These are phyloP conservation scores for Solanum megistacrolobum DNA, from an alignment of 257 asterid species.

Conservation along the genomic window DNA sequence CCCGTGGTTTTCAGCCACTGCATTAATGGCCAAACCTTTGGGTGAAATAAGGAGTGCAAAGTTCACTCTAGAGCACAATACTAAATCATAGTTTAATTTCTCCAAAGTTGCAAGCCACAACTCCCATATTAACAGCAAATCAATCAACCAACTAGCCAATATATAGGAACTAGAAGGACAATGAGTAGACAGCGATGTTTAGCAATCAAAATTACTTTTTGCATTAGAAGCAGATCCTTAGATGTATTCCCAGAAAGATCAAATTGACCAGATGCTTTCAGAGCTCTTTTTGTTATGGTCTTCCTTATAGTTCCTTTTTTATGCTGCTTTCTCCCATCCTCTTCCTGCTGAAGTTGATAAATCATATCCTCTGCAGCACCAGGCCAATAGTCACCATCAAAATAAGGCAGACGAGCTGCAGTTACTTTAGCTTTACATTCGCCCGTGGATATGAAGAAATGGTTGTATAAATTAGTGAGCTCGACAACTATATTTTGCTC, in stretches of 20 bases:
- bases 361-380: constrained; percentile 99
- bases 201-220: constrained; percentile 41
- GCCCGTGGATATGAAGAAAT: constrained; percentile 69
- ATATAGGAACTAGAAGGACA: background rate
- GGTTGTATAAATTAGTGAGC: constrained; percentile 82
- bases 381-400: constrained; percentile 99
- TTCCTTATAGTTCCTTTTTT: constrained; percentile 70
- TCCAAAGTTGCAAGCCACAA: background rate
- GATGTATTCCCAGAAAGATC: constrained; percentile 93
- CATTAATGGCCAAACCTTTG: background rate
- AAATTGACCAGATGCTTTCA: constrained; percentile 91
- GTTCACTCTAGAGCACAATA: background rate
- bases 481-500: constrained; percentile 78
- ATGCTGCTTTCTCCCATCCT: constrained; percentile 68
- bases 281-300: constrained; percentile 76
- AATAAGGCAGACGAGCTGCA: constrained; percentile 90
- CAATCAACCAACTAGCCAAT: background rate
- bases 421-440: constrained; percentile 94
- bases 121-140: background rate
- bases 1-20: background rate
- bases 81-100: background rate
- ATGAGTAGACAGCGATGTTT: background rate
- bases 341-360: constrained; percentile 84
- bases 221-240: constrained; percentile 87
- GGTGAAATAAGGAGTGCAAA: background rate